A percentile compares a stretch with the other conserved stretches of the same genome.
phyloP scores from a whole-genome alignment of 2,329 filamentous ascomycete species.

The Oidium heveae region DNA sequence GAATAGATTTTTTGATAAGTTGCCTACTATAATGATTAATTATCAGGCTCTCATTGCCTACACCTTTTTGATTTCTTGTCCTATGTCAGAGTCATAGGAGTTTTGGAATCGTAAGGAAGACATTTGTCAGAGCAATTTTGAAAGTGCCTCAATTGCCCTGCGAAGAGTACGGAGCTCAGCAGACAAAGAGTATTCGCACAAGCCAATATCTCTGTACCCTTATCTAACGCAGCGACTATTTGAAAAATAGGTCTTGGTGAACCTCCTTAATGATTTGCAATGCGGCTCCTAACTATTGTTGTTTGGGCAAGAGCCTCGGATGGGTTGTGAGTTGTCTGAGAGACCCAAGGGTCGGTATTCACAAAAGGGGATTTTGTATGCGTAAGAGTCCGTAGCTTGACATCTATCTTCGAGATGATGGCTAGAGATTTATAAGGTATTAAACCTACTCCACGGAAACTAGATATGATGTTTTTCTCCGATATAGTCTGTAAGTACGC shows the following conservation, averaged over 20 bases:
- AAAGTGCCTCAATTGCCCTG: constrained; percentile 4
- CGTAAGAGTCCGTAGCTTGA: constrained; percentile 8
- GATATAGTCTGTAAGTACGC: constrained; percentile 10
- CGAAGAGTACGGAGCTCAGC: constrained; percentile 1
- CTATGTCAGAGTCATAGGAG: no score
- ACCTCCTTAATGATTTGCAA: background rate
- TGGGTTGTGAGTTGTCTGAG: constrained; percentile 1
- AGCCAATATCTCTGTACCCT: background rate
- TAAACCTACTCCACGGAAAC: constrained; percentile 13
- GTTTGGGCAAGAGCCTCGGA: constrained; percentile 1
- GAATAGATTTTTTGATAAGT: no score
- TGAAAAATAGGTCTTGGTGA: background rate
- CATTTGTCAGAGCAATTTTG: no score
- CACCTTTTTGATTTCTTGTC: no score
- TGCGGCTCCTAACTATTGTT: constrained; percentile 2
- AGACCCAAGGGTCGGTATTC: constrained; percentile 3
- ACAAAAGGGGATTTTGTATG: constrained; percentile 2
- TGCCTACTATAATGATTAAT: no score
- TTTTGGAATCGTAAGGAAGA: no score
- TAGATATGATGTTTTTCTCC: constrained; percentile 9
- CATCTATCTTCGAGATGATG: constrained; percentile 8
- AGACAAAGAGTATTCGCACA: background rate
- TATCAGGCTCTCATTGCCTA: no score
- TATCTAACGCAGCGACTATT: background rate
- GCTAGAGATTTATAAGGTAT: constrained; percentile 9